Evolutionary conservation across 2,329 filamentous ascomycete genomes (phyloP), one percentile per base, ranked within the genome.

Genomic region (Aureobasidium lini): DNA sequence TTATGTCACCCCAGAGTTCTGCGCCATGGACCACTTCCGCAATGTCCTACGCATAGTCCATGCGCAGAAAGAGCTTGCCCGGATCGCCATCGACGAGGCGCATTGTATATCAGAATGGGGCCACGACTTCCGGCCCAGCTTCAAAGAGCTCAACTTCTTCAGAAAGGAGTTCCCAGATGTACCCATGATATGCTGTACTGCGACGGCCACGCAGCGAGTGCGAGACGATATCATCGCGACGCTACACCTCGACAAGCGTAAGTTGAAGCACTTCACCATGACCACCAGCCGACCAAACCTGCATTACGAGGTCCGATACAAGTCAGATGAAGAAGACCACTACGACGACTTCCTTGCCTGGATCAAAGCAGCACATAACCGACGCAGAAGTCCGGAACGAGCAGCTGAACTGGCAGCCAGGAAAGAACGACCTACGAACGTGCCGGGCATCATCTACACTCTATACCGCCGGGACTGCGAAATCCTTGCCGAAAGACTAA

Each of bases 21-120:
- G 93, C 71, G 84, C 87, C 36, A 82, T 84, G 4, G 83, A 90
- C 62, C 80, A 81, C 60, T 96, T 97, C 72, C 87, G 92, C 40
- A 82, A 85, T 62, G 83, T 86, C 50, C 77, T 96, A 8, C 81
- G 82, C 62, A 77, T 88, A 4, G 86, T 96, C 13, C 78, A 96
- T 69, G 77, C 84, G 61, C 91, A 96, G 71, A 83, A 83, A 60
- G 90, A 96, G 73, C 82, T 97, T n/a, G 87, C 88, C 9, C 84
- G 93, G 13, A 84, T 97, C 63, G 93, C 89, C 49, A 86, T 97
- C 60, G 93, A 97, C 69, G 93, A 97, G 75, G 93, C 93, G 2
- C 93, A 97, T 72, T 97, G 93, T 72, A 95, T 97, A 66, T 95
- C 90, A 28, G 92, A 96, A 84, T 96, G 93, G 93, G 93, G 93